These are phyloP conservation scores for Tetrapisispora arboricola DNA, from an alignment of 805 yeast species.

Conservation along the genomic window DNA sequence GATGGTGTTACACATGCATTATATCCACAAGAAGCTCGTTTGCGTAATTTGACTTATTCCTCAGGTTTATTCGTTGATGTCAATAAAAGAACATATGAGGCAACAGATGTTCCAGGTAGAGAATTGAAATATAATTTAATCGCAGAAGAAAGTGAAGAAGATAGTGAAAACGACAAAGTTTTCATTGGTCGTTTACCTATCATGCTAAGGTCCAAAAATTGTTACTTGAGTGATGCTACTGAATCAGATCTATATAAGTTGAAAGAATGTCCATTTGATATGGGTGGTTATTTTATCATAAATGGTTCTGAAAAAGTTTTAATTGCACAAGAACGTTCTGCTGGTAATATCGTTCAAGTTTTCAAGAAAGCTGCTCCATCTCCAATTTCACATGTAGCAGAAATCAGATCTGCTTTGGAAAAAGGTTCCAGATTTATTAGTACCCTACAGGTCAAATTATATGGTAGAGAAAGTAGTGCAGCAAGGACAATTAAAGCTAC, in stretches of 20 bases:
- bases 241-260: conserved; percentile 91
- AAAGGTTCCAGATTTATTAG: conserved; percentile 94
- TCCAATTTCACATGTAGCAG: conserved; percentile 92
- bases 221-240: conserved; percentile 80
- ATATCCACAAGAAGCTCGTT: conserved; percentile 96
- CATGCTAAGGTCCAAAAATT: conserved; percentile 93
- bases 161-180: conserved; percentile 71
- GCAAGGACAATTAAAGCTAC: conserved; percentile 91
- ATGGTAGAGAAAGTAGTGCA: conserved; percentile 64
- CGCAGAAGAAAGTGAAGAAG: conserved; percentile 43
- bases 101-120: conserved; percentile 57
- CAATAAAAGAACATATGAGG: conserved; percentile 78
- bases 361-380: conserved; percentile 96
- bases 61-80: conserved; percentile 95
- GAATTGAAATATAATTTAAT: conserved; percentile 49
- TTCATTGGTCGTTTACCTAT: conserved; percentile 96
- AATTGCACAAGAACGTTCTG: conserved; percentile 97
- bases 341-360: conserved; percentile 97
- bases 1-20: conserved; percentile 99
- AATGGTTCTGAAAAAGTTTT: conserved; percentile 97
- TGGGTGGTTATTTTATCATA: conserved; percentile 98
- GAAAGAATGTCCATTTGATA: conserved; percentile 98
- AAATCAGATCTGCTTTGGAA: conserved; percentile 91
- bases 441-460: conserved; percentile 86
- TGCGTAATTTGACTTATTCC: conserved; percentile 91